phyloP scores from a whole-genome alignment of 2,329 filamentous ascomycete genomes.

The Neospermospora avenae region DNA sequence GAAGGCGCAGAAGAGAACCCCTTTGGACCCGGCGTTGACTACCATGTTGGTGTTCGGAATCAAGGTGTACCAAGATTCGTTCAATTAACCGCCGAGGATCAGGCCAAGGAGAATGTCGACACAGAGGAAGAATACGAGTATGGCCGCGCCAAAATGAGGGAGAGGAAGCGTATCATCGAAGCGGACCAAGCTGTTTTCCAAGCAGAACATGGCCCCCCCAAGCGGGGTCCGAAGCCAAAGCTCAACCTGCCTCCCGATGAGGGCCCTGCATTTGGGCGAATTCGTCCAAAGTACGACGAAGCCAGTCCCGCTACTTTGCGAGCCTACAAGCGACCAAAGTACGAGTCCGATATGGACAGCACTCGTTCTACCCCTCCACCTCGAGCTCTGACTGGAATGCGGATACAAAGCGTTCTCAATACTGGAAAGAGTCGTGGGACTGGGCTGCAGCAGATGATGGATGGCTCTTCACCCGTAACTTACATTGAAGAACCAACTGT shows the following conservation, averaged over 20 bases:
- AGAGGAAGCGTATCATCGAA: slow-evolving; percentile 70
- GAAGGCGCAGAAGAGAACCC: slow-evolving; percentile 88
- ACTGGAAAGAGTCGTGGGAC: slow-evolving; percentile 40
- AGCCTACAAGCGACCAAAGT: slow-evolving; percentile 62
- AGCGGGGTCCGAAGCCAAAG: slow-evolving; percentile 46
- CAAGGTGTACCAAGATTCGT: slow-evolving; percentile 67
- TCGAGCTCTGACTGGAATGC: slow-evolving; percentile 33
- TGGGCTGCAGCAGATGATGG: slow-evolving; percentile 58
- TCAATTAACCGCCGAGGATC: slow-evolving; percentile 62
- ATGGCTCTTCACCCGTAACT: slow-evolving; percentile 58
- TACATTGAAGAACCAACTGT: slow-evolving; percentile 39
- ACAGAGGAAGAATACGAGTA: slow-evolving; percentile 66
- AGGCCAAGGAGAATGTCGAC: slow-evolving; percentile 70
- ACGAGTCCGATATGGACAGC: slow-evolving; percentile 54
- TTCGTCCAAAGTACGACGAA: slow-evolving; percentile 56
- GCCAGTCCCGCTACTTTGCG: slow-evolving; percentile 44
- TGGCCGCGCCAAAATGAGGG: slow-evolving; percentile 69
- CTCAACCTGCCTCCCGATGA: slow-evolving; percentile 39
- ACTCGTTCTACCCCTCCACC: slow-evolving; percentile 52
- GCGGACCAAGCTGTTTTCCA: slow-evolving; percentile 58
- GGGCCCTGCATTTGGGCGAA: slow-evolving; percentile 54
- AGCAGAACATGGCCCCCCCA: slow-evolving; percentile 46
- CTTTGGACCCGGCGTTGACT: slow-evolving; percentile 72
- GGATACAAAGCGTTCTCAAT: slow-evolving; percentile 29
- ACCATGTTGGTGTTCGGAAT: slow-evolving; percentile 60